phyloP scores from a whole-genome alignment of 2,329 filamentous ascomycete genomes.

The Mycosphaerella sp. region DNA sequence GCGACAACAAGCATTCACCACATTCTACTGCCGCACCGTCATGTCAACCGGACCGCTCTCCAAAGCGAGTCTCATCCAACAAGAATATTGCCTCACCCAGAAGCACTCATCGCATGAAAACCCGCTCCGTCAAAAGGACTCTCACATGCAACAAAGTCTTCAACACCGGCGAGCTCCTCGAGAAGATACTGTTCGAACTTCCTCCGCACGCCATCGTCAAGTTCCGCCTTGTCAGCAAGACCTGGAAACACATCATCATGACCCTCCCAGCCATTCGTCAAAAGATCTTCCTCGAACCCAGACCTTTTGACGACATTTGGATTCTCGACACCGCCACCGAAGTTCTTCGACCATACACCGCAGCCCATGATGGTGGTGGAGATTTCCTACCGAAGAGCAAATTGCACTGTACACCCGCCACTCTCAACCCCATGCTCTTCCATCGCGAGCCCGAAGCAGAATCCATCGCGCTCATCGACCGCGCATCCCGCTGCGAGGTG shows the following conservation, averaged over 20 bases:
- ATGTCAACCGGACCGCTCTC: not conserved
- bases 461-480: not conserved
- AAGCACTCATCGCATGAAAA: slow-evolving; percentile 7
- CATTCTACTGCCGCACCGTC: not conserved
- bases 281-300: slow-evolving; percentile 8
- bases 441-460: not conserved
- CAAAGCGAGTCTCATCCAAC: not conserved
- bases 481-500: slow-evolving; percentile 10
- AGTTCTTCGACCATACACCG: not conserved
- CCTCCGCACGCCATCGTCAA: slow-evolving; percentile 9
- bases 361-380: not conserved
- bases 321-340: not conserved
- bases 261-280: not conserved
- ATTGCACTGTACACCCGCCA: not conserved
- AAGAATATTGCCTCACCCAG: not conserved
- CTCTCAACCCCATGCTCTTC: slow-evolving; percentile 14
- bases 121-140: slow-evolving; percentile 8
- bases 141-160: slow-evolving; percentile 11
- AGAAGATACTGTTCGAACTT: slow-evolving; percentile 15
- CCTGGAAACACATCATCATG: slow-evolving; percentile 11
- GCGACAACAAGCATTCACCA: not conserved
- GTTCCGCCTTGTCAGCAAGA: slow-evolving; percentile 21
- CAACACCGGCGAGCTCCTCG: slow-evolving; percentile 20
- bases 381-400: not conserved
- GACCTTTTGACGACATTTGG: not conserved